phyloP scores from a whole-genome alignment of 345 rosid genomes.

The Aegle marmelos region DNA sequence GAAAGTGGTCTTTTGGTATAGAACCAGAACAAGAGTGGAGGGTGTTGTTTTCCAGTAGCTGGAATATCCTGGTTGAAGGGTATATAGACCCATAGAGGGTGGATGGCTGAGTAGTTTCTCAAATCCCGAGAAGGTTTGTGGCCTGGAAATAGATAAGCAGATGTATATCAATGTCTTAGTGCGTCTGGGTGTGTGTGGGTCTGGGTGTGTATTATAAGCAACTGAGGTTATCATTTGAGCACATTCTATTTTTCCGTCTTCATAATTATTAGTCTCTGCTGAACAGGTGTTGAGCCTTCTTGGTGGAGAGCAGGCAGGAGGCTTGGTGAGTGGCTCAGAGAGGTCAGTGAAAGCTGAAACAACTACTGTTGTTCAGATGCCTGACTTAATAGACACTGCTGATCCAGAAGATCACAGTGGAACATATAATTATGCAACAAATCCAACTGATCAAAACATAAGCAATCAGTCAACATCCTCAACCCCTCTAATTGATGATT shows the following conservation, averaged over 20 bases:
- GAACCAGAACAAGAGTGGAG: background rate
- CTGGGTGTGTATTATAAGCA: background rate
- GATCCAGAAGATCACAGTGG: conserved; percentile 46
- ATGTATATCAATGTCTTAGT: background rate
- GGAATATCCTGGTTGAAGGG: background rate
- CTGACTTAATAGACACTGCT: conserved; percentile 81
- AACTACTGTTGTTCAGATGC: conserved; percentile 42
- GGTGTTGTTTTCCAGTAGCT: background rate
- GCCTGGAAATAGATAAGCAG: background rate
- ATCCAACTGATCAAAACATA: conserved; percentile 34
- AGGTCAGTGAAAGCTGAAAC: conserved; percentile 46
- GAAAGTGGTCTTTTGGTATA: background rate
- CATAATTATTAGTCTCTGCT: conserved; percentile 6
- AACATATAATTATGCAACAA: conserved; percentile 38
- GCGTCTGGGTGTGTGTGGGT: too few species aligned
- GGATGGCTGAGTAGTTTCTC: background rate
- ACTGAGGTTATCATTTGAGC: background rate
- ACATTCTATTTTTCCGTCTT: background rate
- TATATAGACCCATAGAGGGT: background rate
- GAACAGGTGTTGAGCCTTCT: conserved; percentile 78
- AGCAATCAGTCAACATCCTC: conserved; percentile 30
- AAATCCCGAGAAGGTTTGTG: background rate
- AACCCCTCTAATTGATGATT: conserved; percentile 61
- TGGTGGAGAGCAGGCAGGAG: conserved; percentile 47
- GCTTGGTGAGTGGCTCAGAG: conserved; percentile 37